Percentiles rank a stretch among this genome's conserved stretches.
Evolutionary conservation across 202 grass and related monocot species (phyloP).

Genomic region (Zizania palustris): DNA sequence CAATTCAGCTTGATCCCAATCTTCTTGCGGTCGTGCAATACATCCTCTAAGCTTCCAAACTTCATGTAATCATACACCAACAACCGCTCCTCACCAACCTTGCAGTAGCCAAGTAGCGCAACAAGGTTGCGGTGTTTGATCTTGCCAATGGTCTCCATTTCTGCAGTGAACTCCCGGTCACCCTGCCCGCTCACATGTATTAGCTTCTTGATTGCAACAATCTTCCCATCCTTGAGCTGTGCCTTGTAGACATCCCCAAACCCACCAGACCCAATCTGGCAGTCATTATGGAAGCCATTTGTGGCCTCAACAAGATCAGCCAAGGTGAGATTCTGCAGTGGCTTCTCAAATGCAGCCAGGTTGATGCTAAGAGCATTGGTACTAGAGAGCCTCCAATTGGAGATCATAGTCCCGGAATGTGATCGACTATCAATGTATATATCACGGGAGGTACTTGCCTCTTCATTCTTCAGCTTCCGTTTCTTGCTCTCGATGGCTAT

Average conservation of each 20-base stretch:
- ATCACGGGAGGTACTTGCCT: conserved; percentile 52
- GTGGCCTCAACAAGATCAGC: conserved; percentile 79
- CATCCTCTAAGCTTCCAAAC: conserved; percentile 87
- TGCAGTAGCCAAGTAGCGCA: conserved; percentile 90
- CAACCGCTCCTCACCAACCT: conserved; percentile 75
- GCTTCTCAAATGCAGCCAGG: conserved; percentile 72
- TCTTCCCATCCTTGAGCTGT: conserved; percentile 75
- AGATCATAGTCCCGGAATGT: conserved; percentile 69
- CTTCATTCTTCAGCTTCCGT: conserved; percentile 62
- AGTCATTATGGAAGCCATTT: conserved; percentile 78
- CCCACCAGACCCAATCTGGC: conserved; percentile 73
- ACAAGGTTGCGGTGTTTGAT: conserved; percentile 98
- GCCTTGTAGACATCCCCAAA: conserved; percentile 97
- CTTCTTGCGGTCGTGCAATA: conserved; percentile 77
- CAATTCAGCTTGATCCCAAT: conserved; percentile 66
- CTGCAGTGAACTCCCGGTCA: conserved; percentile 90
- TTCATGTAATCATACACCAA: conserved; percentile 96
- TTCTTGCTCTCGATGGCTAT: conserved; percentile 72
- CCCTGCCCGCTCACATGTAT: conserved; percentile 88
- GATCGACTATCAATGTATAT: conserved; percentile 81
- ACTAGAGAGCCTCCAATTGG: conserved; percentile 84
- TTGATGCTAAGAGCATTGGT: conserved; percentile 79
- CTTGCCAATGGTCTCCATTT: conserved; percentile 97
- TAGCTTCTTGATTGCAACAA: conserved; percentile 92
- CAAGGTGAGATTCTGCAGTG: conserved; percentile 76